Percentiles rank a stretch among this genome's conserved stretches.
phyloP scores from a whole-genome alignment of 441 rosid genomes.

The Macaranga tanarius region DNA sequence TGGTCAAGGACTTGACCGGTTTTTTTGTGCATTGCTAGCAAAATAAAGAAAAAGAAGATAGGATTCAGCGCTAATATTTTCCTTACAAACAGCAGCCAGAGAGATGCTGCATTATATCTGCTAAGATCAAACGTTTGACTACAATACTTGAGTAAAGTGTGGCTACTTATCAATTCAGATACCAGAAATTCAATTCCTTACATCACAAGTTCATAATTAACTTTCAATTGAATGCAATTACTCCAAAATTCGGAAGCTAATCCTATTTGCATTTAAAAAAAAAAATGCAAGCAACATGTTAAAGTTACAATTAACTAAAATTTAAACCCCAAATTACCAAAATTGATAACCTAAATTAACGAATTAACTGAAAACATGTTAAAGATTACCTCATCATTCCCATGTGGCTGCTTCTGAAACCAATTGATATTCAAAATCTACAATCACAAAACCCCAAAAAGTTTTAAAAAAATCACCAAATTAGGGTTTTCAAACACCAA shows the following conservation, averaged over 20 bases:
- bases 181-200: not conserved
- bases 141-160: too few relatives aligned
- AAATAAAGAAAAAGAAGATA: too few relatives aligned
- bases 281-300: not conserved
- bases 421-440: constrained; percentile 79
- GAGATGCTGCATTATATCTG: too few relatives aligned
- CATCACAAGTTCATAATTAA: too few relatives aligned
- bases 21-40: too few relatives aligned
- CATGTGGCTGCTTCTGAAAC: constrained; percentile 79
- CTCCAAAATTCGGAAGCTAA: constrained; percentile 4
- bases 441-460: constrained; percentile 22
- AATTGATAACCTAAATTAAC: not conserved
- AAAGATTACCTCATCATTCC: constrained; percentile 76
- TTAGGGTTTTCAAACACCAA: not conserved
- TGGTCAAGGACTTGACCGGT: too few relatives aligned
- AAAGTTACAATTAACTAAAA: not conserved
- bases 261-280: not conserved
- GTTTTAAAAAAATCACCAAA: constrained; percentile 6
- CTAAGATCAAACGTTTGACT: too few relatives aligned
- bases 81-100: too few relatives aligned
- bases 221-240: not conserved
- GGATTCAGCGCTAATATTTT: too few relatives aligned
- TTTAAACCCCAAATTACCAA: not conserved
- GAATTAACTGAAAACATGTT: not conserved
- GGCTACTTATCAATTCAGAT: not conserved